Base-by-base conservation (phyloP, 2,329 filamentous ascomycete genomes). In the Apiospora phragmitis region DNA sequence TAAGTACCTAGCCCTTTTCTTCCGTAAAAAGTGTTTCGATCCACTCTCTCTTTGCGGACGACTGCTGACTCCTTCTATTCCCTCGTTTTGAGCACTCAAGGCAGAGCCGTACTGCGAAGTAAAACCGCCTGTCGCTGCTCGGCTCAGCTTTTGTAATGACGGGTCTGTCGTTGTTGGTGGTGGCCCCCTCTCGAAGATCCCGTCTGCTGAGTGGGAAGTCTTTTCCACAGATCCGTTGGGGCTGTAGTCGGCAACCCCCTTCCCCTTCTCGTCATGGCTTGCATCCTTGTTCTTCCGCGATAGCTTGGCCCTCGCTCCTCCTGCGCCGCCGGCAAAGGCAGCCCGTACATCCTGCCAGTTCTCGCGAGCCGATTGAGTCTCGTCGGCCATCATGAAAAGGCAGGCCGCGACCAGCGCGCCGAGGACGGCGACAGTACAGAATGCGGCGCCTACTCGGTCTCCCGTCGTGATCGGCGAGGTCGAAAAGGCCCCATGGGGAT, bases 401-500 rank as follows among this genome's bases (percentile, higher is more conserved):
- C 85, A 76, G n/a, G 88, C 88, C 1, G 84, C 84, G 32, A 91
- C 72, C 49, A 93, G 81, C 8, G 84, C 80, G 7, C 85, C 76
- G 1, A 93, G 78, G 3, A 91, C 79, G 7, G 90, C 67, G 3
- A 88, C 79, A 1, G 92, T 95, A 68, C 85, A 74, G 71, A 94
- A 87, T 14, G 88, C 88, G 47, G 92, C 93, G 14, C 92, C 93
- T 8, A 88, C 91, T 72, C 84, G 88, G 76, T 95, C 93, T 9
- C 85, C 89, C 1, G 84, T 85, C 3, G 88, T 89, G 43, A 91
- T 85, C 1, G 81, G 76, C 1, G 76, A 74, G 26, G 83, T 66
- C n/a, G 55, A 24, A n/a, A 21, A 62, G 26, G 69, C 51, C 71
- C 73, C 41, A 68, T 76, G 66, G 70, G 80, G 70, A 16, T 79